A percentile compares a stretch with the other conserved stretches of the same genome.
These are phyloP conservation scores for Aplosporella prunicola DNA, from an alignment of 2,329 filamentous ascomycete genomes.

Conservation along the genomic window DNA sequence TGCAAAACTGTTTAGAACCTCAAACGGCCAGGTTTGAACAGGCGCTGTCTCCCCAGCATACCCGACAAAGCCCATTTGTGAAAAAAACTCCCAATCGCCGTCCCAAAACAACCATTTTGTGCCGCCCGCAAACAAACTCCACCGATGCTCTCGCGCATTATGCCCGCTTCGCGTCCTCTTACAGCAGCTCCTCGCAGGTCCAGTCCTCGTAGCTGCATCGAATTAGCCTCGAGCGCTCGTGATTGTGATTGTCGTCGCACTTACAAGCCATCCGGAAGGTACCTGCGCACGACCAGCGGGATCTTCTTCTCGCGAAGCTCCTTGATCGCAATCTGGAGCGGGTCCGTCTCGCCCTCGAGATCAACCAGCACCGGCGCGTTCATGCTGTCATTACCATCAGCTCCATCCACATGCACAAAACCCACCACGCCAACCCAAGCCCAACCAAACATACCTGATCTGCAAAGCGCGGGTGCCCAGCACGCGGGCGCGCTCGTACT, in stretches of 20 bases:
- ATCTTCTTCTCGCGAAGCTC: conserved; percentile 98
- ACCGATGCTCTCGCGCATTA: conserved; percentile 2
- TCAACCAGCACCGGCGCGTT: conserved; percentile 96
- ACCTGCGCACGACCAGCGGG: conserved; percentile 85
- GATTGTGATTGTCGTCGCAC: conserved; percentile 28
- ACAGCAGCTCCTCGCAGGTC: conserved; percentile 90
- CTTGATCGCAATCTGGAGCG: conserved; percentile 93
- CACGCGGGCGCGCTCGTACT: conserved; percentile 92
- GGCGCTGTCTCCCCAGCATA: too few species aligned
- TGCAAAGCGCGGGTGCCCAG: conserved; percentile 88
- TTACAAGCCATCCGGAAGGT: conserved; percentile 93
- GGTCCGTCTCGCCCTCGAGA: conserved; percentile 94
- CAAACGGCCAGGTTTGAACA: too few species aligned
- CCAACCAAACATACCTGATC: conserved; percentile 60
- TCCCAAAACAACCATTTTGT: conserved; percentile 22
- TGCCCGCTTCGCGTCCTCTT: conserved; percentile 9
- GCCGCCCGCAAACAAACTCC: conserved; percentile 11
- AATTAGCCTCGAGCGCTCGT: not conserved
- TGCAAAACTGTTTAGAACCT: too few species aligned
- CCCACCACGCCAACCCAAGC: not conserved
- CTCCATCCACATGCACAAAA: not conserved
- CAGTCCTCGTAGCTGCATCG: conserved; percentile 82
- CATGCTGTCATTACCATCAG: conserved; percentile 59
- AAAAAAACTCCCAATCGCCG: conserved; percentile 25
- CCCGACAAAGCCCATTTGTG: too few species aligned